Evolutionary conservation across 2,329 filamentous ascomycete genomes (phyloP).

Genomic region (Clonostachys rosea): DNA sequence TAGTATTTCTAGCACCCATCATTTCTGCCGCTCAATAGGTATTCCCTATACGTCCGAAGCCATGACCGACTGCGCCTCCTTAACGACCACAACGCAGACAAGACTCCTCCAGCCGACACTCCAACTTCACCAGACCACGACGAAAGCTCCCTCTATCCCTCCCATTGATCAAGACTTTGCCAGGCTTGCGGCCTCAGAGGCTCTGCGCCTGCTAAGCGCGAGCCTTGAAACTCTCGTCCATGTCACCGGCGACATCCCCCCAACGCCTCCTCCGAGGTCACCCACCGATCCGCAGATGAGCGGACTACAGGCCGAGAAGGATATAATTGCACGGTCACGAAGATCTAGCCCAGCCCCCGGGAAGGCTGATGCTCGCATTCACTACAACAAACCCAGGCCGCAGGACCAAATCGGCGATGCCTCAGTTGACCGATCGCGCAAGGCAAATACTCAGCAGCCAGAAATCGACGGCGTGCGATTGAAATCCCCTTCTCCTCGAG

Average conservation of each 20-base stretch:
- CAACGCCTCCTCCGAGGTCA: constrained; percentile 66
- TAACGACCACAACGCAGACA: constrained; percentile 9
- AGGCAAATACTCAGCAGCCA: constrained; percentile 13
- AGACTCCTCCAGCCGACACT: constrained; percentile 2
- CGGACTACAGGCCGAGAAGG: constrained; percentile 58
- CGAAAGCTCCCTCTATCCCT: constrained; percentile 14
- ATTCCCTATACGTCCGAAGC: too few relatives aligned
- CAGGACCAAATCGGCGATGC: too few relatives aligned
- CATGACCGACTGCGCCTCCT: too few relatives aligned
- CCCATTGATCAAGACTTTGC: constrained; percentile 58
- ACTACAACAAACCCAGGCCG: too few relatives aligned
- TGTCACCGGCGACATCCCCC: constrained; percentile 73
- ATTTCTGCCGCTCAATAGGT: background rate
- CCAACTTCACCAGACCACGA: background rate
- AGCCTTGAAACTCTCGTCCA: constrained; percentile 67
- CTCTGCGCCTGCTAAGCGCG: constrained; percentile 73
- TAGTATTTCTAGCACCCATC: background rate
- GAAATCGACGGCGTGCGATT: constrained; percentile 52
- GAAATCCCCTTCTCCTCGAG: constrained; percentile 19
- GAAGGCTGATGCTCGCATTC: background rate
- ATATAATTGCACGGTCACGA: constrained; percentile 48
- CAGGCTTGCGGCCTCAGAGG: constrained; percentile 65
- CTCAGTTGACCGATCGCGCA: background rate
- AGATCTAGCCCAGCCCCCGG: background rate
- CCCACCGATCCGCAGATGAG: constrained; percentile 63